Conservation (phyloP, 257 asterid genomes). For the Solanum sitiens region DNA sequence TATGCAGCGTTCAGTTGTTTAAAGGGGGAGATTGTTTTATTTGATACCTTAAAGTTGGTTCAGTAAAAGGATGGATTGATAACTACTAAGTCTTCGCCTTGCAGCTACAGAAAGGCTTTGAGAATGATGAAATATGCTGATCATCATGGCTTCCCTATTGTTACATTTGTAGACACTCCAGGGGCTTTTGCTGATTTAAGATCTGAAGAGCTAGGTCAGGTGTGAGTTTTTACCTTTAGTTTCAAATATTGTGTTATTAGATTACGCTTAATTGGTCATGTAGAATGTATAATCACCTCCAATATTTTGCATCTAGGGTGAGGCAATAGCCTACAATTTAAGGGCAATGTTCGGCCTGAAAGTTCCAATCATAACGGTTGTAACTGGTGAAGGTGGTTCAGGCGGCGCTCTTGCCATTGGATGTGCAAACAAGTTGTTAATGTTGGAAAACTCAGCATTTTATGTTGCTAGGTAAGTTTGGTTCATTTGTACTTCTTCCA, state of each 20-base stretch:
- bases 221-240: constrained; percentile 14
- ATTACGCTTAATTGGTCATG: background rate
- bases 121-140: constrained; percentile 91
- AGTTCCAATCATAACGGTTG: constrained; percentile 80
- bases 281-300: background rate
- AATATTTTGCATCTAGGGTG: constrained; percentile 56
- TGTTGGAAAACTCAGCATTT: constrained; percentile 96
- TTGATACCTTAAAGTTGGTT: background rate
- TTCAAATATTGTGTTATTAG: background rate
- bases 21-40: background rate
- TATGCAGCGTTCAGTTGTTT: background rate
- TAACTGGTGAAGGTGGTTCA: constrained; percentile 99
- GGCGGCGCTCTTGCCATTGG: constrained; percentile 99
- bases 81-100: background rate
- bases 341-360: constrained; percentile 96
- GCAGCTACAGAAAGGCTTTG: constrained; percentile 81
- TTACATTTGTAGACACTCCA: constrained; percentile 84
- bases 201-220: constrained; percentile 82
- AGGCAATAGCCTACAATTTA: constrained; percentile 86
- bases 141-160: constrained; percentile 84
- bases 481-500: background rate
- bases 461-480: constrained; percentile 74
- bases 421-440: constrained; percentile 81
- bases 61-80: background rate
- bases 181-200: constrained; percentile 90